Percentiles rank a stretch among this genome's conserved stretches.
These are phyloP conservation scores for sorghum (Sorghum bicolor) DNA, from an alignment of 176 grass and related monocot species.

Conservation along the genomic window Sorghum_bicolor_NCBIv3 NC_012874.2:68642001-68642500, in stretches of 20 bases:
- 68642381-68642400: neutral
- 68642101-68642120: neutral
- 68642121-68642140: neutral
- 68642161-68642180: constrained; percentile 38
- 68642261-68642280: constrained; percentile 62
- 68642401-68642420: constrained; percentile 63
- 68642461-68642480: constrained; percentile 40
- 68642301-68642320: constrained; percentile 75
- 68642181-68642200: constrained; percentile 47
- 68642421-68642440: constrained; percentile 87
- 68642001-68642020: constrained; percentile 18
- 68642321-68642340: constrained; percentile 56
- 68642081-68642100: neutral
- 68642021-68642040: constrained; percentile 42
- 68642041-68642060: neutral
- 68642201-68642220: constrained; percentile 76
- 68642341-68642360: constrained; percentile 67
- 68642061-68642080: neutral
- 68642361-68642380: constrained; percentile 50
- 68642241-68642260: constrained; percentile 76
- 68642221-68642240: constrained; percentile 72
- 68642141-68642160: constrained; percentile 50
- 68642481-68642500: constrained; percentile 17
- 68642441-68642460: constrained; percentile 73
- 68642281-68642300: constrained; percentile 44